Evolutionary conservation across 345 rosid genomes (phyloP).

Genomic region (Eucalyptus leucophloia): DNA sequence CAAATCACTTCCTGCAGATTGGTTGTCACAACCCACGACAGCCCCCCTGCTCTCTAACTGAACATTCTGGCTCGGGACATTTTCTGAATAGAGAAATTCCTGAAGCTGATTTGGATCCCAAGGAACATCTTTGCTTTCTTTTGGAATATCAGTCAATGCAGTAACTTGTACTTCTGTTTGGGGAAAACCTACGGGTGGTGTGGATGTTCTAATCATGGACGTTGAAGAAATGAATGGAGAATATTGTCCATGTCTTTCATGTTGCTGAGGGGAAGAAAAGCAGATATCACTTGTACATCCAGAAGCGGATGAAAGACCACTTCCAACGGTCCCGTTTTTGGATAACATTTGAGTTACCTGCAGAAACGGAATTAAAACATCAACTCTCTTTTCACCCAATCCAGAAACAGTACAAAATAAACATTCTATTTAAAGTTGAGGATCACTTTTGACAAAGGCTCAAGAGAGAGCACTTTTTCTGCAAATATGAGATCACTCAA

Average conservation of each 20-base stretch:
- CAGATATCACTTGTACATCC: slow-evolving; percentile 13
- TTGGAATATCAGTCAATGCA: slow-evolving; percentile 8
- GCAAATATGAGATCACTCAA: background rate
- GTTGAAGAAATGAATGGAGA: slow-evolving; percentile 28
- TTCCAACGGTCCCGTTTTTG: slow-evolving; percentile 10
- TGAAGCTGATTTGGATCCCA: slow-evolving; percentile 49
- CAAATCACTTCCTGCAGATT: slow-evolving; percentile 36
- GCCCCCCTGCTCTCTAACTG: slow-evolving; percentile 27
- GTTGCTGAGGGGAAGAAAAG: slow-evolving; percentile 6
- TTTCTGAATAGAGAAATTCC: slow-evolving; percentile 34
- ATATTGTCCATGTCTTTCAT: slow-evolving; percentile 16
- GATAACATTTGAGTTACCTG: slow-evolving; percentile 26
- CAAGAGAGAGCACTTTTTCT: background rate
- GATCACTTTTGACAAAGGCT: background rate
- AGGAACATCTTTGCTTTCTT: slow-evolving; percentile 26
- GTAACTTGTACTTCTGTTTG: slow-evolving; percentile 18
- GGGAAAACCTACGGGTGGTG: slow-evolving; percentile 9
- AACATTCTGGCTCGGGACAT: slow-evolving; percentile 20
- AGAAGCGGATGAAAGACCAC: slow-evolving; percentile 14
- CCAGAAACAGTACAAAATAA: background rate
- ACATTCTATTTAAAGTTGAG: background rate
- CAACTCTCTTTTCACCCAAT: background rate
- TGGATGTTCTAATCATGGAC: slow-evolving; percentile 5
- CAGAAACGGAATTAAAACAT: background rate
- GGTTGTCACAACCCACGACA: slow-evolving; percentile 22